Conservation (phyloP, 2,329 filamentous ascomycete genomes). For the Emmonsia crescens region DNA sequence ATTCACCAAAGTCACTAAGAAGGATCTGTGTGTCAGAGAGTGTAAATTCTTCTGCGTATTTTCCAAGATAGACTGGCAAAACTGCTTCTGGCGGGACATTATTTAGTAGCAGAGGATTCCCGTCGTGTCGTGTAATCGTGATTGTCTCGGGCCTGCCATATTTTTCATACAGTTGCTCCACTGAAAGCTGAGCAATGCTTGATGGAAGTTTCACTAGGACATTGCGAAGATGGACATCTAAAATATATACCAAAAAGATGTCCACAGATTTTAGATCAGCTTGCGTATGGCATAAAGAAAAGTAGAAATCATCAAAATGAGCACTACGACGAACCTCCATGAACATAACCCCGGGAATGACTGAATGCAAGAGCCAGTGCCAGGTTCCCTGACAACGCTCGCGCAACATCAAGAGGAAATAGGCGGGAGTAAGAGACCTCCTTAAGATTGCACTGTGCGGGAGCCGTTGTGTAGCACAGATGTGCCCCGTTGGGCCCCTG, state of each 20-base stretch:
- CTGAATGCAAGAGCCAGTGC: constrained; percentile 11
- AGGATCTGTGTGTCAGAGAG: constrained; percentile 20
- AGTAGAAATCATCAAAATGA: too few species aligned
- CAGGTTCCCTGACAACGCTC: constrained; percentile 11
- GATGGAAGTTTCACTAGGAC: constrained; percentile 18
- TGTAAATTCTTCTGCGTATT: constrained; percentile 19
- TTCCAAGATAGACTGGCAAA: constrained; percentile 20
- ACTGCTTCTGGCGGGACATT: constrained; percentile 21
- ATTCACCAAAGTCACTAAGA: constrained; percentile 28
- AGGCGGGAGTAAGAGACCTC: constrained; percentile 11
- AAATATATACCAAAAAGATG: too few species aligned
- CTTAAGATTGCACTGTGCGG: constrained; percentile 13
- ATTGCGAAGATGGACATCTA: constrained; percentile 24
- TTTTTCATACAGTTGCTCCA: constrained; percentile 22
- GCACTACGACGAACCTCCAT: constrained; percentile 11
- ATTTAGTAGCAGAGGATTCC: constrained; percentile 16
- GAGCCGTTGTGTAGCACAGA: constrained; percentile 11
- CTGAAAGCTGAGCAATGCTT: constrained; percentile 20
- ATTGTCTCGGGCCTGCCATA: constrained; percentile 22
- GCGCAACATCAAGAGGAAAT: constrained; percentile 12
- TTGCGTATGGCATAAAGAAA: too few species aligned
- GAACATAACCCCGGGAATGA: constrained; percentile 14
- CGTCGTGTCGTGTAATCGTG: constrained; percentile 16
- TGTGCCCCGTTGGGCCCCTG: constrained; percentile 10
- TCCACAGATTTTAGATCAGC: too few species aligned